phyloP scores from a whole-genome alignment of 208 protist species.

The Leishmania amazonensis region DNA sequence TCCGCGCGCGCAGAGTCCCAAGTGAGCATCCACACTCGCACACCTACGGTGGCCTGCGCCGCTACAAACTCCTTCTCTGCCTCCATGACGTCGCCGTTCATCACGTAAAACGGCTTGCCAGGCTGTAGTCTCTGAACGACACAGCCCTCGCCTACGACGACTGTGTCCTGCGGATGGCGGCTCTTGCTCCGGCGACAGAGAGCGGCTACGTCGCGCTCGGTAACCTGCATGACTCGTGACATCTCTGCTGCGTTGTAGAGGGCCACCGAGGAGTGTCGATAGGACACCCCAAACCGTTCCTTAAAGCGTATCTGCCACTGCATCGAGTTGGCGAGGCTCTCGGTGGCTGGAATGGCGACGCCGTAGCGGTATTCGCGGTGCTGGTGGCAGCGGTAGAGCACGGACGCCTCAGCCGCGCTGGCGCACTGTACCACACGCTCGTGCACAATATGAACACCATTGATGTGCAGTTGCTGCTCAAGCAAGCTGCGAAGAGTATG shows the following conservation, averaged over 20 bases:
- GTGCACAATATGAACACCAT: conserved; percentile 26
- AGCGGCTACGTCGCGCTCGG: conserved; percentile 22
- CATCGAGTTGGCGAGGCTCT: conserved; percentile 25
- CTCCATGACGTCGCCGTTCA: conserved; percentile 36
- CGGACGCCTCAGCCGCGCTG: conserved; percentile 26
- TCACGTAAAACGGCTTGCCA: conserved; percentile 50
- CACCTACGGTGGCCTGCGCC: conserved; percentile 8
- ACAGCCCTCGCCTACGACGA: conserved; percentile 40
- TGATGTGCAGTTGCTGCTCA: conserved; percentile 22
- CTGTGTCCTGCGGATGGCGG: conserved; percentile 19
- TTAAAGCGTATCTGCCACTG: conserved; percentile 18
- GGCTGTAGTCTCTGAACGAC: conserved; percentile 38
- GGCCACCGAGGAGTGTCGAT: conserved; percentile 11
- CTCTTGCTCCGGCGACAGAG: conserved; percentile 20
- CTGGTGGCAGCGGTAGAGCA: conserved; percentile 41
- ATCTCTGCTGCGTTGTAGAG: conserved; percentile 36
- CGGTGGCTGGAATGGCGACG: conserved; percentile 30
- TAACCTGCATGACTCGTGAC: conserved; percentile 16
- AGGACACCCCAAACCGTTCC: conserved; percentile 27
- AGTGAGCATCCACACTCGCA: conserved; percentile 25
- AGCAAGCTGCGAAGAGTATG: conserved; percentile 16
- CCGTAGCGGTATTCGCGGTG: conserved; percentile 57
- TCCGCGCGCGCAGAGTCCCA: conserved; percentile 11
- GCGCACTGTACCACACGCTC: conserved; percentile 21
- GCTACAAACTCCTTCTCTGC: conserved; percentile 24